Evolutionary conservation across 345 rosid species (phyloP).

Genomic region (Eucalyptus fibrosa): DNA sequence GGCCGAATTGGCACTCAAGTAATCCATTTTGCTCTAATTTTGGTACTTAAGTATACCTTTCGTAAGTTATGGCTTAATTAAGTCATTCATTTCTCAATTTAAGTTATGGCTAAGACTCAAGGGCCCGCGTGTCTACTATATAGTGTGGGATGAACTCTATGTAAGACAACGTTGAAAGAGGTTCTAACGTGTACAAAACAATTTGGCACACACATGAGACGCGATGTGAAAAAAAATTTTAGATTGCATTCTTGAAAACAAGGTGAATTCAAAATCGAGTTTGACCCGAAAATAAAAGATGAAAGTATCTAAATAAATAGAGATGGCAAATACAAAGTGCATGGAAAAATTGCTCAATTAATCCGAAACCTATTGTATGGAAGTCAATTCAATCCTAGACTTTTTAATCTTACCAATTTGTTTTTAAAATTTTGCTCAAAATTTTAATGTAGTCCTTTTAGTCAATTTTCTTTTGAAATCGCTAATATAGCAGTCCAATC

Average conservation of each 20-base stretch:
- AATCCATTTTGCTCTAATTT: no score
- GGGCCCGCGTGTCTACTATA: no score
- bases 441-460: no score
- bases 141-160: background rate
- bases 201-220: background rate
- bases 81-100: no score
- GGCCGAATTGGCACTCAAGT: no score
- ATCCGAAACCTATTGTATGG: background rate
- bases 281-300: background rate
- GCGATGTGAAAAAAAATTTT: background rate
- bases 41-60: no score
- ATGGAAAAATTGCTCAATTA: background rate
- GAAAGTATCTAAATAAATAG: background rate
- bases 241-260: background rate
- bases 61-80: no score
- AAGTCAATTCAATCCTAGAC: no score
- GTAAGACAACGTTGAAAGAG: background rate
- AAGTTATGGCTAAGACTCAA: no score
- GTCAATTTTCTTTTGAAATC: no score
- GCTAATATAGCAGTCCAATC: background rate
- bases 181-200: background rate
- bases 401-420: no score
- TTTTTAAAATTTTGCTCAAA: no score
- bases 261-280: background rate
- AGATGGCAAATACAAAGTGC: background rate